phyloP scores from a whole-genome alignment of 2,329 filamentous ascomycete species.

The Ramularia endophylla region DNA sequence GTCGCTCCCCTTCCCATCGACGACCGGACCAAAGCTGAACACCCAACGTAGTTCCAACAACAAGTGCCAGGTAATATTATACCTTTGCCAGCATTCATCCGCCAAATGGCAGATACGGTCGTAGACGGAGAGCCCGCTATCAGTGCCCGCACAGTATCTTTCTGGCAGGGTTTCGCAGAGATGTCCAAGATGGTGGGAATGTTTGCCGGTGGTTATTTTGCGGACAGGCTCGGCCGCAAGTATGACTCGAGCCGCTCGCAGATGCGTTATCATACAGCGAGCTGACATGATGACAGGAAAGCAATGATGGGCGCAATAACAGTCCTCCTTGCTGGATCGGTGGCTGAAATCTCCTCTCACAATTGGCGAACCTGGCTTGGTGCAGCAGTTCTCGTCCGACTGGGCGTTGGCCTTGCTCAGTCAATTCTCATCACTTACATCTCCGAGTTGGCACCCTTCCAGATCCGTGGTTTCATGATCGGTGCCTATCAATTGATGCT shows the following conservation, averaged over 20 bases:
- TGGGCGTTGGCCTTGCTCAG: slow-evolving; percentile 16
- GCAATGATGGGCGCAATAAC: slow-evolving; percentile 12
- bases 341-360: slow-evolving; percentile 12
- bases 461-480: slow-evolving; percentile 16
- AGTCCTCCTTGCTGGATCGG: slow-evolving; percentile 11
- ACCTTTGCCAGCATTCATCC: slow-evolving; percentile 13
- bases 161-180: slow-evolving; percentile 16
- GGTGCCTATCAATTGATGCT: slow-evolving; percentile 15
- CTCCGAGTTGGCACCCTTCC: slow-evolving; percentile 15
- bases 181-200: slow-evolving; percentile 16
- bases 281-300: slow-evolving; percentile 6
- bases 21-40: background rate
- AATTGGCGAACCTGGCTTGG: slow-evolving; percentile 14
- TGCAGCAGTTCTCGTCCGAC: slow-evolving; percentile 14
- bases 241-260: too few species aligned
- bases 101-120: slow-evolving; percentile 12
- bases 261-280: background rate
- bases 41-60: slow-evolving; percentile 11
- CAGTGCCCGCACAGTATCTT: slow-evolving; percentile 8
- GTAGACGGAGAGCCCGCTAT: slow-evolving; percentile 12
- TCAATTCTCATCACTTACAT: slow-evolving; percentile 15
- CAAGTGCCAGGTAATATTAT: slow-evolving; percentile 18
- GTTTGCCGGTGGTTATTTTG: slow-evolving; percentile 11
- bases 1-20: background rate
- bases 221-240: slow-evolving; percentile 10